phyloP scores from a whole-genome alignment of 768 basidiomycete genomes.

The Mycena olivaceomarginata region DNA sequence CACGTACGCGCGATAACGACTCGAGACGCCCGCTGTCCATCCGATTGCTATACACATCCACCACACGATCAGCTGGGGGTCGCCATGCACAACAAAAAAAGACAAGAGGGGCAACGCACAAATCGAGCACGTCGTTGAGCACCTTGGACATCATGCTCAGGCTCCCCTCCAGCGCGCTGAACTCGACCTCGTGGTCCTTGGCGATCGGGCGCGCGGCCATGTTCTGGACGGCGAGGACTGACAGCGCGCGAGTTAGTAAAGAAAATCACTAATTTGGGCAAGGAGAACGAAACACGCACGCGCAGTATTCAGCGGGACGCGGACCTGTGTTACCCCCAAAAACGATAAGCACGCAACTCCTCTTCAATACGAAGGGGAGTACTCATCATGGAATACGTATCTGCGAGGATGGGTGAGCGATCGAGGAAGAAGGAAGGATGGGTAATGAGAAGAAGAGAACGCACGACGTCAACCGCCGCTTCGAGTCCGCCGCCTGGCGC shows the following conservation, averaged over 20 bases:
- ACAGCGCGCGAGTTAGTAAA: background rate
- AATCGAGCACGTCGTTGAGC: slow-evolving; percentile 79
- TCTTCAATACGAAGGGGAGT: background rate
- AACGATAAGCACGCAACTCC: background rate
- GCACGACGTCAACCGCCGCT: slow-evolving; percentile 49
- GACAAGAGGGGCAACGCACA: slow-evolving; percentile 54
- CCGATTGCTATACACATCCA: slow-evolving; percentile 64
- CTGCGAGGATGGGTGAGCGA: slow-evolving; percentile 61
- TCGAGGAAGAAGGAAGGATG: background rate
- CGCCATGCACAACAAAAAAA: background rate
- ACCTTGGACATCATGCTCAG: slow-evolving; percentile 86
- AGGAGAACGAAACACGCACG: slow-evolving; percentile 45
- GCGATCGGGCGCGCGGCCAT: slow-evolving; percentile 78
- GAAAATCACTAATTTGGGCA: background rate
- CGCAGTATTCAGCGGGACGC: slow-evolving; percentile 79
- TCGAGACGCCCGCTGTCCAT: slow-evolving; percentile 85
- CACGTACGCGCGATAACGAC: slow-evolving; percentile 63
- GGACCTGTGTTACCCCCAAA: slow-evolving; percentile 62
- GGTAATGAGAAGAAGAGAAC: slow-evolving; percentile 59
- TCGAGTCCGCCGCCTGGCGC: slow-evolving; percentile 67
- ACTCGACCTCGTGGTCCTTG: slow-evolving; percentile 81
- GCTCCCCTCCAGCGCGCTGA: slow-evolving; percentile 81
- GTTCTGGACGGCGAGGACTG: slow-evolving; percentile 85
- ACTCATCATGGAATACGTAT: slow-evolving; percentile 55
- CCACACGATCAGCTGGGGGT: background rate